Evolutionary conservation across 148 eudicot genomes (phyloP), one percentile per base, ranked within the genome.

Genomic region (Drosera capensis): DNA sequence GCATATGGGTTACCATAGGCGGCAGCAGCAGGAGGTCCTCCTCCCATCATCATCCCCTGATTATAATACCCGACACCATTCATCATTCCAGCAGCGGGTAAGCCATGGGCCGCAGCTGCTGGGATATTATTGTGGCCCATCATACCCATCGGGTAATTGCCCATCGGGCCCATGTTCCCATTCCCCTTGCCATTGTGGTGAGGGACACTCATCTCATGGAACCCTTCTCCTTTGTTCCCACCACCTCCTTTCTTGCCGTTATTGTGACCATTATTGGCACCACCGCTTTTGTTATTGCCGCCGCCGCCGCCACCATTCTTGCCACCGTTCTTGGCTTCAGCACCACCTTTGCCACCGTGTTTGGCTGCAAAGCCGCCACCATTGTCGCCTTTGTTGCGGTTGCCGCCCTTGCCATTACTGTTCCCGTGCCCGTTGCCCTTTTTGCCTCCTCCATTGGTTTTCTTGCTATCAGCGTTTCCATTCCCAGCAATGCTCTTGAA

Each of bases 51-150:
- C 69, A 52, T 56, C 17, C 68, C 73, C 40, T 48, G 73, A 2
- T n/a, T n/a, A n/a, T 38, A 55, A 40, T 57, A 62, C 5, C 70
- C 71, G 17, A 57, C 52, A 46, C 20, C 55, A 18, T 25, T 46
- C 62, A 58, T 46, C 40, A 46, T 36, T n/a, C 22, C 60, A n/a
- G 45, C 54, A 14, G 71, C 67, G 5, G 73, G 79, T 3, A 67
- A 39, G 23, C 76, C 75, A 41, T 60, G 76, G 18, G 52, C 70
- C 0, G 74, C 58, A 16, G 52, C 70, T 0, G 74, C 58, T 49
- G 57, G 70, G 21, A 37, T 14, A 25, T n/a, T n/a, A n/a, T 48
- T 64, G 37, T 40, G 11, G 45, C 70, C 66, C 58, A 66, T 50
- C 17, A 57, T 71, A 14, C 68, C 72, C 75, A 61, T 66, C 13